phyloP scores from a whole-genome alignment of 805 yeast genomes.

The Zygosaccharomyces siamensis region DNA sequence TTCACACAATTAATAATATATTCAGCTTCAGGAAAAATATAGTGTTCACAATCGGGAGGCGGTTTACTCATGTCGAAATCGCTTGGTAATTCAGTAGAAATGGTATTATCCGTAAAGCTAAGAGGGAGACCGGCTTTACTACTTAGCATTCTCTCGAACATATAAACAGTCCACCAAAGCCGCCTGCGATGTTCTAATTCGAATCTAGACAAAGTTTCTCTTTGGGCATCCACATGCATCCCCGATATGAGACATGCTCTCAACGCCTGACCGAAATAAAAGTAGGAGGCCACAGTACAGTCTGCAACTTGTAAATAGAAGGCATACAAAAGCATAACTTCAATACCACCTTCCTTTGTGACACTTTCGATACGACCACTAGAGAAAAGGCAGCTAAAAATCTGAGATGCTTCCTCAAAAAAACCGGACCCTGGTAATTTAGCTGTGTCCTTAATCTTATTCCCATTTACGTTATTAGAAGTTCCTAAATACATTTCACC shows the following conservation, averaged over 20 bases:
- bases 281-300: conserved; percentile 75
- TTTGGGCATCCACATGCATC: conserved; percentile 78
- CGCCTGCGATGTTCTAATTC: conserved; percentile 82
- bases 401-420: conserved; percentile 73
- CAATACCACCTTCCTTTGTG: conserved; percentile 76
- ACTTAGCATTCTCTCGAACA: conserved; percentile 77
- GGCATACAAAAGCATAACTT: conserved; percentile 67
- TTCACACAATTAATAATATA: conserved; percentile 71
- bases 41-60: conserved; percentile 55
- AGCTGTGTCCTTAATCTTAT: conserved; percentile 32
- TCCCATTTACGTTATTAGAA: conserved; percentile 52
- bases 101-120: conserved; percentile 75
- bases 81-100: conserved; percentile 69
- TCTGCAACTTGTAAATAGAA: conserved; percentile 80
- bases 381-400: conserved; percentile 71
- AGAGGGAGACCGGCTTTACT: conserved; percentile 79
- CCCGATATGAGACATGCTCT: conserved; percentile 70
- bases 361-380: conserved; percentile 76
- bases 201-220: conserved; percentile 55
- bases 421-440: conserved; percentile 75
- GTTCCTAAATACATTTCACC: conserved; percentile 84
- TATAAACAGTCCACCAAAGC: conserved; percentile 82
- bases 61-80: conserved; percentile 65
- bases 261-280: conserved; percentile 72
- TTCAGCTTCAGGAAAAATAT: conserved; percentile 75